Percentiles rank a stretch among this genome's conserved stretches.
Evolutionary conservation across 164 flowering plant genomes (phyloP).

Genomic region (Tetracentron sinense): DNA sequence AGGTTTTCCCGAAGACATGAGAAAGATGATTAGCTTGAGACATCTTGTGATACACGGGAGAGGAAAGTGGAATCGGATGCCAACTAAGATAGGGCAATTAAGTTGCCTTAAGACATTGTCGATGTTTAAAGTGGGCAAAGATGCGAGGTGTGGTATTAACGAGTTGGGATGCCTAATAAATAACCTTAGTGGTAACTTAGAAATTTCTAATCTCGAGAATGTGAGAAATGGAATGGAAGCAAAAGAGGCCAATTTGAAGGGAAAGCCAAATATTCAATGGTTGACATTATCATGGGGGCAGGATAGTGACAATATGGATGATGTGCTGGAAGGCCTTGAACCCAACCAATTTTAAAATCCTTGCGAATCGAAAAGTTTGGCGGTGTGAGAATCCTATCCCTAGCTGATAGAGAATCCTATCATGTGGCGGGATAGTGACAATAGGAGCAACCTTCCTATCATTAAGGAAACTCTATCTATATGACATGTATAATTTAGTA

Average conservation of each 20-base stretch:
- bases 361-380: neutral
- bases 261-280: neutral
- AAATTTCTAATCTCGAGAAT: too few relatives aligned
- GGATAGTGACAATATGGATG: neutral
- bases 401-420: neutral
- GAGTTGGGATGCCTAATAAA: neutral
- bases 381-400: too few relatives aligned
- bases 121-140: neutral
- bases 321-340: neutral
- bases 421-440: neutral
- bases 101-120: neutral
- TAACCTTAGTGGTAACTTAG: neutral
- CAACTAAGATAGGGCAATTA: neutral
- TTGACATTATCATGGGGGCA: neutral
- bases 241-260: too few relatives aligned
- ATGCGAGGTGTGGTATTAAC: neutral
- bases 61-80: neutral
- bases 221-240: too few relatives aligned
- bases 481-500: neutral
- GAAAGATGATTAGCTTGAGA: neutral
- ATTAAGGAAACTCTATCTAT: neutral
- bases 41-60: neutral
- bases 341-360: neutral
- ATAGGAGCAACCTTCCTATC: neutral
- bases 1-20: neutral